Evolutionary conservation across 306 rosid species (phyloP).

Genomic region (Dryas octopetala): DNA sequence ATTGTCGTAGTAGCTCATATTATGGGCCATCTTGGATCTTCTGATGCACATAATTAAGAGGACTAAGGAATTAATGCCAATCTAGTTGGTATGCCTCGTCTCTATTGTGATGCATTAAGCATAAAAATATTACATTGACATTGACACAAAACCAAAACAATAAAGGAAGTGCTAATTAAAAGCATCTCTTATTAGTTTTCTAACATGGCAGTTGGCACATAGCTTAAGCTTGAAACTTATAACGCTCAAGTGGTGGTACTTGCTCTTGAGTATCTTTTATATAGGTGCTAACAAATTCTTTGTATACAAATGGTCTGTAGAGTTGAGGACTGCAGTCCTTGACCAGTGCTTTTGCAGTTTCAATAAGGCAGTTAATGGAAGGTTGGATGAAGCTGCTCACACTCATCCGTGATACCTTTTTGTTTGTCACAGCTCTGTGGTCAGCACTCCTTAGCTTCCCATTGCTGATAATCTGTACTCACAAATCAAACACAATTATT

Average conservation of each 20-base stretch:
- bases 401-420: slow-evolving; percentile 8
- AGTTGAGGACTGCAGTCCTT: slow-evolving; percentile 5
- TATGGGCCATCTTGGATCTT: no score
- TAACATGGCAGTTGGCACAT: background rate
- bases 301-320: slow-evolving; percentile 11
- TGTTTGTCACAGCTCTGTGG: slow-evolving; percentile 28
- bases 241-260: slow-evolving; percentile 14
- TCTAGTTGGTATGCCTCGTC: no score
- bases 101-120: no score
- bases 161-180: no score
- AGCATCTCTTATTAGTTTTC: no score
- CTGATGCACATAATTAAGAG: no score
- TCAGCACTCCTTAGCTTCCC: slow-evolving; percentile 31
- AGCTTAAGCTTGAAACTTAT: slow-evolving; percentile 18
- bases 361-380: slow-evolving; percentile 12
- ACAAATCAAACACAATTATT: no score
- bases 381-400: slow-evolving; percentile 24
- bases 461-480: slow-evolving; percentile 24
- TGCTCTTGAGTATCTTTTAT: slow-evolving; percentile 13
- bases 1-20: no score
- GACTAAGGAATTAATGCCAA: no score
- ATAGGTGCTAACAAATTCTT: slow-evolving; percentile 18
- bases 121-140: no score
- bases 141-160: no score
- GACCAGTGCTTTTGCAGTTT: slow-evolving; percentile 26